These are phyloP conservation scores for Discostella stelligera DNA, from an alignment of 352 stramenopile species.

Conservation along the genomic window DNA sequence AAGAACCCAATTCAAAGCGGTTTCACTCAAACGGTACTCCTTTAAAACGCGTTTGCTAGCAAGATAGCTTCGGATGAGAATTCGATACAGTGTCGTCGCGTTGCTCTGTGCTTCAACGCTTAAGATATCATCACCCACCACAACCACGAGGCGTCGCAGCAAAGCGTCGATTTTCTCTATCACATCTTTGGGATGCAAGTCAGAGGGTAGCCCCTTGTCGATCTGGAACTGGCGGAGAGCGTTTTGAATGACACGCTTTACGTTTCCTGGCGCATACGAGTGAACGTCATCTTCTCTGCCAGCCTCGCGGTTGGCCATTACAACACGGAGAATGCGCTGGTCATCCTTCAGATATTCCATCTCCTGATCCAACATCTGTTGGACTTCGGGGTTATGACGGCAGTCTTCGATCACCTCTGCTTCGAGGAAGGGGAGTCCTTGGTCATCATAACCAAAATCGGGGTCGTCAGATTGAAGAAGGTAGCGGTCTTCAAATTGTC, in stretches of 20 bases:
- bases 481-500: constrained; percentile 92
- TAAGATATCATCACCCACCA: constrained; percentile 94
- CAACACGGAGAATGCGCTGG: constrained; percentile 90
- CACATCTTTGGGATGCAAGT: constrained; percentile 87
- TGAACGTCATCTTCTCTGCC: constrained; percentile 89
- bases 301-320: constrained; percentile 93
- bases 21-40: constrained; percentile 93
- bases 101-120: constrained; percentile 97
- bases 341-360: constrained; percentile 92
- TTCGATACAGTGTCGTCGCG: constrained; percentile 97
- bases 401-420: constrained; percentile 85
- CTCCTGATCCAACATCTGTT: constrained; percentile 92
- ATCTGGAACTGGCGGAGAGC: constrained; percentile 92
- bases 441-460: constrained; percentile 87
- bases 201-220: constrained; percentile 89
- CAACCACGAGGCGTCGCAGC: constrained; percentile 90
- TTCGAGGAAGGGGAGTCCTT: constrained; percentile 78
- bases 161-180: constrained; percentile 89
- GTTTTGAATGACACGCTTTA: constrained; percentile 93
- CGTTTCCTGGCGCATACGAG: constrained; percentile 81
- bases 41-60: constrained; percentile 94
- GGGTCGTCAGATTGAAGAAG: constrained; percentile 90
- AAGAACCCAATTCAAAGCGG: constrained; percentile 92
- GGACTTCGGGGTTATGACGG: constrained; percentile 88
- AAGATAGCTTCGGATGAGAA: constrained; percentile 93